phyloP scores from a whole-genome alignment of 345 rosid genomes.

The Ricinus communis region DNA sequence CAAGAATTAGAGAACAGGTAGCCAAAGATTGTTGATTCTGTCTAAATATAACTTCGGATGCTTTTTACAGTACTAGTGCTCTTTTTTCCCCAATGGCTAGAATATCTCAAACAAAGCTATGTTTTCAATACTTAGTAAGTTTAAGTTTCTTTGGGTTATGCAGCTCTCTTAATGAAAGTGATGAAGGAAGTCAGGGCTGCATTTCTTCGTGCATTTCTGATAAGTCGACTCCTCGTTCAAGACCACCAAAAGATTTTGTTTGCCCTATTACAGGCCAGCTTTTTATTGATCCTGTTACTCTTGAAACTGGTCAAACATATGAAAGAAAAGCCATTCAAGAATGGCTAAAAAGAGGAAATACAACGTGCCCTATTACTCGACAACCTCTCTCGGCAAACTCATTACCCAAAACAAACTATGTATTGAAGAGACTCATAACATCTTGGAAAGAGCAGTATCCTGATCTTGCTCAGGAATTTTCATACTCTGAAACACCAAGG shows the following conservation, averaged over 20 bases:
- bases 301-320: slow-evolving; percentile 74
- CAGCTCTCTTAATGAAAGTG: slow-evolving; percentile 42
- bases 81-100: neutral
- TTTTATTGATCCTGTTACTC: slow-evolving; percentile 62
- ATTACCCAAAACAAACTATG: slow-evolving; percentile 69
- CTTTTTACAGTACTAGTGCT: neutral
- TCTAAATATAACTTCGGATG: too few relatives aligned
- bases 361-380: slow-evolving; percentile 63
- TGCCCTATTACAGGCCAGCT: slow-evolving; percentile 67
- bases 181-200: slow-evolving; percentile 51
- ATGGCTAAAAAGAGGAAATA: slow-evolving; percentile 61
- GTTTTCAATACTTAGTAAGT: neutral
- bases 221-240: slow-evolving; percentile 38
- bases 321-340: slow-evolving; percentile 75
- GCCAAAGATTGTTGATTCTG: neutral
- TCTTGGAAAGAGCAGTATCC: slow-evolving; percentile 70
- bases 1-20: slow-evolving; percentile 40
- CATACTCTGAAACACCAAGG: slow-evolving; percentile 52
- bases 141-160: slow-evolving; percentile 7
- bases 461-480: slow-evolving; percentile 59
- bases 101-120: neutral
- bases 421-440: slow-evolving; percentile 59
- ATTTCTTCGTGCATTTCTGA: slow-evolving; percentile 47
- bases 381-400: slow-evolving; percentile 42
- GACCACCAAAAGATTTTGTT: slow-evolving; percentile 69